Percentiles rank a stretch among this genome's conserved stretches.
Conservation (phyloP, 83 land plant species). For the Isoetes engelmannii region DNA sequence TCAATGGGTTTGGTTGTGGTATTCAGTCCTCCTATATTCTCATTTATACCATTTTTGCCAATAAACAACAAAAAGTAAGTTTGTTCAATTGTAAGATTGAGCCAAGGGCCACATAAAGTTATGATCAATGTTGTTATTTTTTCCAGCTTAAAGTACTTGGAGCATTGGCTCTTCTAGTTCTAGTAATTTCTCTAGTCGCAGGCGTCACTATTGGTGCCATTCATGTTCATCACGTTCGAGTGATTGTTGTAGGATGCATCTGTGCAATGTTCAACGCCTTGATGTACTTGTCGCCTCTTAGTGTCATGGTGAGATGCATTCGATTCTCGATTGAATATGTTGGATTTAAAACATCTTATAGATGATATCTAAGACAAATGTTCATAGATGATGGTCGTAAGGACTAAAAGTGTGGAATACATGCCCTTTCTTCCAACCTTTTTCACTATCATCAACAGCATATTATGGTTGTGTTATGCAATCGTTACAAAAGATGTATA, state of each 20-base stretch:
- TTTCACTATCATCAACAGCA: not conserved
- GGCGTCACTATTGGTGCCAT: slow-evolving; percentile 7
- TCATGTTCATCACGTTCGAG: slow-evolving; percentile 22
- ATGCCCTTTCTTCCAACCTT: not conserved
- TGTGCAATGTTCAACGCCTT: slow-evolving; percentile 25
- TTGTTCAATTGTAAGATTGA: not conserved
- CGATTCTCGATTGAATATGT: too few species aligned
- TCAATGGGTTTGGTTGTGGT: slow-evolving; percentile 36
- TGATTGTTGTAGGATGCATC: slow-evolving; percentile 30
- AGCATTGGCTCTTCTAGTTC: not conserved
- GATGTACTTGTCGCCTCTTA: slow-evolving; percentile 54
- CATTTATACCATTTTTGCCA: slow-evolving; percentile 32
- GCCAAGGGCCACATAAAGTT: not conserved
- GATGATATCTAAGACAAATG: too few species aligned
- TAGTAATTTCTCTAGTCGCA: not conserved
- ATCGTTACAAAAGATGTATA: not conserved
- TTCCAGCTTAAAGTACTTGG: not conserved
- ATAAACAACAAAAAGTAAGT: slow-evolving; percentile 6
- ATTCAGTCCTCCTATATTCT: slow-evolving; percentile 29
- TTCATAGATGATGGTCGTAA: not conserved
- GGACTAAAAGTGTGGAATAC: not conserved
- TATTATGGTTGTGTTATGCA: not conserved
- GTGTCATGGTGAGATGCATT: slow-evolving; percentile 47
- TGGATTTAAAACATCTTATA: too few species aligned
- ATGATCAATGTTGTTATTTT: not conserved